Percentiles rank a stretch among this genome's conserved stretches.
phyloP scores from a whole-genome alignment of 371 early-diverging fungal species.

The Parasitella parasitica region DNA sequence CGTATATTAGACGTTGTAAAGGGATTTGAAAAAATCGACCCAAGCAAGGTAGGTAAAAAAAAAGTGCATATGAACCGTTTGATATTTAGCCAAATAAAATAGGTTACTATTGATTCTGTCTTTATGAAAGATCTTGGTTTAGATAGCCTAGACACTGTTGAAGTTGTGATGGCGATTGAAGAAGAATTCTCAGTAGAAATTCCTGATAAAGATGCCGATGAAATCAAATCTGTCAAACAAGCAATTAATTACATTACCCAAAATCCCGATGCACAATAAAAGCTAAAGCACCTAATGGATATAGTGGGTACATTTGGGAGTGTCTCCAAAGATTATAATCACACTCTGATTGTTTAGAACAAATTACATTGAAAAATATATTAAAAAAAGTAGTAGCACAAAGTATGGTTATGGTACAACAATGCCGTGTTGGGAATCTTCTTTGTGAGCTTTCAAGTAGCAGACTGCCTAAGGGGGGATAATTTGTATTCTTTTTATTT shows the following conservation, averaged over 20 bases:
- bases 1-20: slow-evolving; percentile 84
- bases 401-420: too few relatives aligned
- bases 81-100: not conserved
- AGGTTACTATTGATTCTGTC: slow-evolving; percentile 84
- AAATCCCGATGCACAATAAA: slow-evolving; percentile 78
- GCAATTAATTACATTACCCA: slow-evolving; percentile 85
- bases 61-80: not conserved
- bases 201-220: slow-evolving; percentile 96
- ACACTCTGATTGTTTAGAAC: too few relatives aligned
- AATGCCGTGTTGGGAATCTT: too few relatives aligned
- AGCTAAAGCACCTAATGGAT: not conserved
- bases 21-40: slow-evolving; percentile 95
- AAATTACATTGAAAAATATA: too few relatives aligned
- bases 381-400: too few relatives aligned
- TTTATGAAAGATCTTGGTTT: slow-evolving; percentile 93
- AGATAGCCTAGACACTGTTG: slow-evolving; percentile 95
- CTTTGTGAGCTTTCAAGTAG: not conserved
- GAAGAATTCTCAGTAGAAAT: slow-evolving; percentile 98
- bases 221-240: slow-evolving; percentile 84
- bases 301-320: too few relatives aligned
- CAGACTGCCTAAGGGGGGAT: too few relatives aligned
- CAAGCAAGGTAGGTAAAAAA: slow-evolving; percentile 69
- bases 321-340: too few relatives aligned
- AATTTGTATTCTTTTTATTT: not conserved
- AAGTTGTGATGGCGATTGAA: slow-evolving; percentile 98